Percentiles rank a stretch among this genome's conserved stretches.
phyloP scores from a whole-genome alignment of 163 green algal species.

The Scenedesmus sp. region DNA sequence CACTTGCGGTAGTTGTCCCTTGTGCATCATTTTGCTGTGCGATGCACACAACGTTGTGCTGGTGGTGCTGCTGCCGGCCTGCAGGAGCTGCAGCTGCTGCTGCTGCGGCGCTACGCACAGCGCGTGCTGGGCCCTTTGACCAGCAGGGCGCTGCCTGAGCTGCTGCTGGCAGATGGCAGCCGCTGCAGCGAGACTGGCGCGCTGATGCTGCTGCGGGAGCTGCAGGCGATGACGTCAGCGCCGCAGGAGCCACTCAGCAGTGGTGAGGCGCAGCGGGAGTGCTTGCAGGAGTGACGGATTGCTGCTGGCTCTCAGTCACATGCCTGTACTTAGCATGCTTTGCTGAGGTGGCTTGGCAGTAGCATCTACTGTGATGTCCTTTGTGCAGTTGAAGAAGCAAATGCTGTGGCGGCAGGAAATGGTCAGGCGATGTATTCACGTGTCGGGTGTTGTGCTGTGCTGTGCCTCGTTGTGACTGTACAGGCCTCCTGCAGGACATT shows the following conservation, averaged over 20 bases:
- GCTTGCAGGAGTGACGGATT: background rate
- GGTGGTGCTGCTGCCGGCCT: background rate
- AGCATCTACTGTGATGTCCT: background rate
- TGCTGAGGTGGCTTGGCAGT: background rate
- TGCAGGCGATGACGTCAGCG: slow-evolving; percentile 7
- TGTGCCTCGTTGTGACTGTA: background rate
- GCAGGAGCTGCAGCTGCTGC: slow-evolving; percentile 38
- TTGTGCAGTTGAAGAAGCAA: background rate
- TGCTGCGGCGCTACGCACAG: slow-evolving; percentile 17
- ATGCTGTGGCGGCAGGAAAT: background rate
- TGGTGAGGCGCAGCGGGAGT: background rate
- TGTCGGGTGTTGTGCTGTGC: background rate
- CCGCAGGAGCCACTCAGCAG: background rate
- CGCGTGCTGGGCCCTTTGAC: background rate
- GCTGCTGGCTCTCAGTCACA: background rate
- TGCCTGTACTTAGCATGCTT: no score
- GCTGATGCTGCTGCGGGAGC: slow-evolving; percentile 9
- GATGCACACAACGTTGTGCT: background rate
- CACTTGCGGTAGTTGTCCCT: background rate
- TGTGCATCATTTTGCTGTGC: background rate
- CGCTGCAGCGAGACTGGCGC: background rate
- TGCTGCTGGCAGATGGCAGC: slow-evolving; percentile 22
- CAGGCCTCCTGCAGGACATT: background rate
- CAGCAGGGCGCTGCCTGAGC: background rate
- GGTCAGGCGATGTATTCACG: no score